phyloP scores from a whole-genome alignment of 2,329 filamentous ascomycete genomes.

The Mollisiaceae sp. region DNA sequence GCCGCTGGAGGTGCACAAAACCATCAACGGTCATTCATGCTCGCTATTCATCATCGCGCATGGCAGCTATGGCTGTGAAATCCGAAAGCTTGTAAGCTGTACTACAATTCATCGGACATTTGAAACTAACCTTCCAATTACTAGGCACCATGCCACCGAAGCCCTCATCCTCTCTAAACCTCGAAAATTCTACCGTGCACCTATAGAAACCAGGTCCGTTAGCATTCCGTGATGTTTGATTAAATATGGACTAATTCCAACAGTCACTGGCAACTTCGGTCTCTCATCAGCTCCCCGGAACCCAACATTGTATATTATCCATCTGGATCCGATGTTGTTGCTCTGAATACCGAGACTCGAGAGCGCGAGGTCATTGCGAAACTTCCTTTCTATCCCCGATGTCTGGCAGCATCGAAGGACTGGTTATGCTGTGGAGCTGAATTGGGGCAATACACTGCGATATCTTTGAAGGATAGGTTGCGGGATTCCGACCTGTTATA shows the following conservation, averaged over 20 bases:
- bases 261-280: conserved; percentile 88
- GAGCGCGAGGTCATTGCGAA: conserved; percentile 76
- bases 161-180: conserved; percentile 63
- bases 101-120: conserved; percentile 6
- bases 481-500: conserved; percentile 12
- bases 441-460: conserved; percentile 74
- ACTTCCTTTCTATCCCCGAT: conserved; percentile 77
- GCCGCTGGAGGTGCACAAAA: neutral
- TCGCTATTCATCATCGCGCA: conserved; percentile 36
- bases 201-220: conserved; percentile 68
- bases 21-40: conserved; percentile 37
- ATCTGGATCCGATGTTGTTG: conserved; percentile 72
- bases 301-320: conserved; percentile 85
- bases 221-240: neutral
- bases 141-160: conserved; percentile 69
- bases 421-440: conserved; percentile 93
- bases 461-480: conserved; percentile 36
- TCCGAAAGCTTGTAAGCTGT: conserved; percentile 56
- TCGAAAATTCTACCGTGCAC: conserved; percentile 70
- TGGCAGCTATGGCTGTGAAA: conserved; percentile 58
- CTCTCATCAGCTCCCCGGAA: conserved; percentile 83
- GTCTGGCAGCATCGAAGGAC: conserved; percentile 82
- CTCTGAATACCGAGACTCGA: conserved; percentile 70
- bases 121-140: conserved; percentile 10
- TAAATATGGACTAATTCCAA: neutral